Conservation (phyloP, 2,329 filamentous ascomycete species). For the Volutella citrinella region DNA sequence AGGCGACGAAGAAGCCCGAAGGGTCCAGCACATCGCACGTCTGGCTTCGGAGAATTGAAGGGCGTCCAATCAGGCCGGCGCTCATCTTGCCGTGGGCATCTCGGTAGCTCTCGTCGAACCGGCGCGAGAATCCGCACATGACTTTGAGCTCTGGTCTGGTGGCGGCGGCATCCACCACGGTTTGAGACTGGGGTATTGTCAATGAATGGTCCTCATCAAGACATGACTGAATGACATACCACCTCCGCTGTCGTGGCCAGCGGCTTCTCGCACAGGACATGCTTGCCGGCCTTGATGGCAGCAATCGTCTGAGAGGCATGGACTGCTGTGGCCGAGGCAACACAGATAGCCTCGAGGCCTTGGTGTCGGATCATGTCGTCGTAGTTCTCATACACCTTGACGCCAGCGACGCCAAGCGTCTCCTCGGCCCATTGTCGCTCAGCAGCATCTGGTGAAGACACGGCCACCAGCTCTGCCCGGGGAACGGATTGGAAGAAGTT, state of each 20-base stretch:
- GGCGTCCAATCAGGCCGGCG: slow-evolving; percentile 54
- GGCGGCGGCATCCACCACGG: slow-evolving; percentile 53
- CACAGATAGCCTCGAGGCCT: slow-evolving; percentile 39
- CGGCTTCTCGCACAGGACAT: slow-evolving; percentile 60
- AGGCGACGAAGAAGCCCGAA: slow-evolving; percentile 63
- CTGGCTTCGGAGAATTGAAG: slow-evolving; percentile 59
- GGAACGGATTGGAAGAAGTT: slow-evolving; percentile 45
- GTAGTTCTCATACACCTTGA: slow-evolving; percentile 43
- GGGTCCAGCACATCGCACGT: slow-evolving; percentile 66
- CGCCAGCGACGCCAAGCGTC: slow-evolving; percentile 41
- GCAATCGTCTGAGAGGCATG: slow-evolving; percentile 56
- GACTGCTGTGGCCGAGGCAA: slow-evolving; percentile 45
- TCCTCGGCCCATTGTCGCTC: slow-evolving; percentile 44
- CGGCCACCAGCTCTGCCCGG: slow-evolving; percentile 47
- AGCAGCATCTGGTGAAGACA: slow-evolving; percentile 41
- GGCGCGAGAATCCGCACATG: slow-evolving; percentile 34
- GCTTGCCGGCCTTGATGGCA: slow-evolving; percentile 50
- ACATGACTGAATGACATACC: slow-evolving; percentile 34
- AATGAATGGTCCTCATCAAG: no score
- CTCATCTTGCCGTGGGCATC: slow-evolving; percentile 52
- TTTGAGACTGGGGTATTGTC: slow-evolving; percentile 44
- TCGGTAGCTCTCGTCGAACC: slow-evolving; percentile 62
- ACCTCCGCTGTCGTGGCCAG: slow-evolving; percentile 55
- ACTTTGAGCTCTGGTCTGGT: slow-evolving; percentile 58
- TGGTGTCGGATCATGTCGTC: slow-evolving; percentile 41